Evolutionary conservation across 2,329 filamentous ascomycete genomes (phyloP), one percentile per base, ranked within the genome.

Genomic region (Drechslerella dactyloides): DNA sequence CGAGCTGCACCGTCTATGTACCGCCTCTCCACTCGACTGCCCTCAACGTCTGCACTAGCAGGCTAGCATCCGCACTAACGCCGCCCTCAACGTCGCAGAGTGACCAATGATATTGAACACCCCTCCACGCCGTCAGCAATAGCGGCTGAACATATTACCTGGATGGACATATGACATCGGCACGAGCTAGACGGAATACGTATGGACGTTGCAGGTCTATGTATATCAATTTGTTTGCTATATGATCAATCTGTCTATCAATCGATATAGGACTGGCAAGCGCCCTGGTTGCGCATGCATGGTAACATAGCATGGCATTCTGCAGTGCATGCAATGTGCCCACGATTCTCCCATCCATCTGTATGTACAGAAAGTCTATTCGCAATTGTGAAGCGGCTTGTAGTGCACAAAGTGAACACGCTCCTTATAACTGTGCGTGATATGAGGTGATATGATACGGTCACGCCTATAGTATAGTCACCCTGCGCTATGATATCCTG

Each of bases 351-450:
- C 6, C 33, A 37, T 37, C 7, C 33, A 37, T 37, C 33, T 13
- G 13, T 37, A 13, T 13, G 13, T 37, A 6, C 37, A 42, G 5
- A 42, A 42, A 42, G 37, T 42, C n/a, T 42, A 42, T 42, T 42
- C 37, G 27, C 27, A 33, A 33, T 33, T 33, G 27, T 33, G 27
- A 33, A 8, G 27, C 27, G 27, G 27, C 27, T 8, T 33, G 27
- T 33, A 8, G 8, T 3, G 27, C 27, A 8, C 27, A 33, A n/a
- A 33, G 27, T 33, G 27, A 33, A 35, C 40, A 54, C 40, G 48
- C 64, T 69, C 64, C 64, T 44, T 46, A 61, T 37, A 23, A 8
- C 24, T 50, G 24, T 44, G 56, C 40, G 42, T 56, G 23, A 46
- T 56, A 61, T 48, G 5, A 57, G n/a, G n/a, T n/a, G n/a, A n/a